Conservation (phyloP, 116 monocot species). For the Phalaenopsis hybrid region DNA sequence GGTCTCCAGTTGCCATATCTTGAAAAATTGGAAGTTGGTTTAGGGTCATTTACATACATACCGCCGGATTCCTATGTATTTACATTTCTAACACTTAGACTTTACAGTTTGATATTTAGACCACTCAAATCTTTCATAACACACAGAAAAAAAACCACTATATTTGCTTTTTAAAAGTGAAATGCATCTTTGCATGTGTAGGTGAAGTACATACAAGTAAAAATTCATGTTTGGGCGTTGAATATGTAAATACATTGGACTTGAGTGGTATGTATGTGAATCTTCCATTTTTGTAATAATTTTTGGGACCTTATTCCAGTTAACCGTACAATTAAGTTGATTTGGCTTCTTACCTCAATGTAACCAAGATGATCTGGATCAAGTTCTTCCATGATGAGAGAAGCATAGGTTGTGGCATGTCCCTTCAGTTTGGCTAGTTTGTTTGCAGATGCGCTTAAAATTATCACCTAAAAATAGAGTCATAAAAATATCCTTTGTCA, state of each 20-base stretch:
- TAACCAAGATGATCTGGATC: constrained; percentile 74
- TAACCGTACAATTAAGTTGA: not conserved
- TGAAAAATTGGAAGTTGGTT: not conserved
- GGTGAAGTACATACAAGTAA: too few relatives aligned
- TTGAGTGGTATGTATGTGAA: too few relatives aligned
- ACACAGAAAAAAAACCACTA: not conserved
- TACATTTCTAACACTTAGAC: too few relatives aligned
- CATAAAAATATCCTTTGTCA: not conserved
- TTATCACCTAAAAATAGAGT: constrained; percentile 46
- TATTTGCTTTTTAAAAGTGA: not conserved
- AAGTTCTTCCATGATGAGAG: constrained; percentile 90
- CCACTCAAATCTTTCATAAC: too few relatives aligned
- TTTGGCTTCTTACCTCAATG: constrained; percentile 55
- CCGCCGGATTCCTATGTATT: too few relatives aligned
- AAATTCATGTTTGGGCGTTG: too few relatives aligned
- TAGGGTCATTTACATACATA: too few relatives aligned
- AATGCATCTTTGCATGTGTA: too few relatives aligned
- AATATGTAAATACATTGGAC: too few relatives aligned
- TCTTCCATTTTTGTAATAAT: not conserved
- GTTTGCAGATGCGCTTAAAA: constrained; percentile 83
- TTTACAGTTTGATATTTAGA: too few relatives aligned
- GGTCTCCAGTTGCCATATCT: constrained; percentile 90
- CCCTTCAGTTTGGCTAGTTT: constrained; percentile 76
- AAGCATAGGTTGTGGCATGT: constrained; percentile 66
- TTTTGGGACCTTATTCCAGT: not conserved